Percentiles rank a stretch among this genome's conserved stretches.
Conservation (phyloP, 2,329 filamentous ascomycete species). For the Venturia effusa region DNA sequence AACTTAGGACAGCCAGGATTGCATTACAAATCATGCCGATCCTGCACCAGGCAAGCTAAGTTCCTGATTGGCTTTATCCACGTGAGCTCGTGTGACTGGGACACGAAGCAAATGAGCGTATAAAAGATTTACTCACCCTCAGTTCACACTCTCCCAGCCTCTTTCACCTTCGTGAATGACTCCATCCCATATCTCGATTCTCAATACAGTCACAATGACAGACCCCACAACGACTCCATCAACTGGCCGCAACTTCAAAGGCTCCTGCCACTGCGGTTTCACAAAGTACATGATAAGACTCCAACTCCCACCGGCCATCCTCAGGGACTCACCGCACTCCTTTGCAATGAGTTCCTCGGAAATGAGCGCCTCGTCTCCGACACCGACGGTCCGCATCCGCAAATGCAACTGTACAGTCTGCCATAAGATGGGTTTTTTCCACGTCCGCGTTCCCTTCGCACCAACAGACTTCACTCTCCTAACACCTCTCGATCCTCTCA, state of each 20-base stretch:
- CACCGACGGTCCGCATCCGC: slow-evolving; percentile 20
- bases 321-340: neutral
- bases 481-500: slow-evolving; percentile 27
- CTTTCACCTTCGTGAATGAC: neutral
- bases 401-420: slow-evolving; percentile 41
- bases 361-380: slow-evolving; percentile 1
- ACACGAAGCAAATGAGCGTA: neutral
- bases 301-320: slow-evolving; percentile 26
- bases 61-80: neutral
- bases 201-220: slow-evolving; percentile 14
- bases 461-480: slow-evolving; percentile 37
- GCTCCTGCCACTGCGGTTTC: slow-evolving; percentile 38
- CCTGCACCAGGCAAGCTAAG: neutral
- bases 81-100: neutral
- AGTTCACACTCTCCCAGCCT: neutral
- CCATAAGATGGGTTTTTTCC: slow-evolving; percentile 38
- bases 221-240: slow-evolving; percentile 13
- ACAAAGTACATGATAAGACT: slow-evolving; percentile 34
- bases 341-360: neutral
- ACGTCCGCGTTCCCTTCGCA: slow-evolving; percentile 29
- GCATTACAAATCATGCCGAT: neutral
- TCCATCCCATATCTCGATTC: neutral
- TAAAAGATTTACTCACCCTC: neutral
- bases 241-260: slow-evolving; percentile 17
- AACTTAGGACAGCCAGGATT: neutral